Conservation (phyloP, 1,284 basidiomycete genomes). For the Rugosomyces carneus region DNA sequence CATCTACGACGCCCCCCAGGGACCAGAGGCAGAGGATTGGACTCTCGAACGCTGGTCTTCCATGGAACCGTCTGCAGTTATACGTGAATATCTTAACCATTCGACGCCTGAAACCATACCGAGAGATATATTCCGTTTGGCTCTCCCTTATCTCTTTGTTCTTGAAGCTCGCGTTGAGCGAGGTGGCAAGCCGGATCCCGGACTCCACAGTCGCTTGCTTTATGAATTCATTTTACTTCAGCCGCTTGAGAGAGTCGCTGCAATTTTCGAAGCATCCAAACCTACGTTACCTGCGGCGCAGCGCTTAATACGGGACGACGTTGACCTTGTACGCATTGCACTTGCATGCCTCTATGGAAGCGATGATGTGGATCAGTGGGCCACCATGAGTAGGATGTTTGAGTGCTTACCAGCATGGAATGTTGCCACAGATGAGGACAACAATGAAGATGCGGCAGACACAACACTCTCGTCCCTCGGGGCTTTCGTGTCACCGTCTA, state of each 20-base stretch:
- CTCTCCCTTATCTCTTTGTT: slow-evolving; percentile 88
- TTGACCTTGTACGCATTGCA: slow-evolving; percentile 79
- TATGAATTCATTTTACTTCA: slow-evolving; percentile 72
- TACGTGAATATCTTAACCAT: slow-evolving; percentile 70
- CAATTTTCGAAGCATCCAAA: slow-evolving; percentile 86
- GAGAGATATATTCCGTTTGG: slow-evolving; percentile 66
- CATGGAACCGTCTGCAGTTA: slow-evolving; percentile 57
- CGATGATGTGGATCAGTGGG: slow-evolving; percentile 64
- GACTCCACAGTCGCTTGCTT: slow-evolving; percentile 56
- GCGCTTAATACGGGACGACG: slow-evolving; percentile 75
- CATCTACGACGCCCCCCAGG: slow-evolving; percentile 71
- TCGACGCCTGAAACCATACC: slow-evolving; percentile 65
- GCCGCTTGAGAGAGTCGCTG: slow-evolving; percentile 60
- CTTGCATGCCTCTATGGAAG: slow-evolving; percentile 88
- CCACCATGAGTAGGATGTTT: slow-evolving; percentile 84
- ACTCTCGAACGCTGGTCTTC: slow-evolving; percentile 66
- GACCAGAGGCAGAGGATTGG: slow-evolving; percentile 51
- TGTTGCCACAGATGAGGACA: slow-evolving; percentile 46
- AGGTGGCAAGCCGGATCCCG: slow-evolving; percentile 60
- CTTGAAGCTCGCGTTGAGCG: slow-evolving; percentile 83
- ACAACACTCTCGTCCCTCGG: slow-evolving; percentile 78
- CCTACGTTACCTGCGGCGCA: slow-evolving; percentile 68
- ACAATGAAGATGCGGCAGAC: slow-evolving; percentile 68
- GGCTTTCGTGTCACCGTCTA: slow-evolving; percentile 72
- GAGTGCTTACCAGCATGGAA: slow-evolving; percentile 93